Evolutionary conservation across 164 flowering plant genomes (phyloP), one percentile per base, ranked within the genome.

Genomic region (Annona squamosa): DNA sequence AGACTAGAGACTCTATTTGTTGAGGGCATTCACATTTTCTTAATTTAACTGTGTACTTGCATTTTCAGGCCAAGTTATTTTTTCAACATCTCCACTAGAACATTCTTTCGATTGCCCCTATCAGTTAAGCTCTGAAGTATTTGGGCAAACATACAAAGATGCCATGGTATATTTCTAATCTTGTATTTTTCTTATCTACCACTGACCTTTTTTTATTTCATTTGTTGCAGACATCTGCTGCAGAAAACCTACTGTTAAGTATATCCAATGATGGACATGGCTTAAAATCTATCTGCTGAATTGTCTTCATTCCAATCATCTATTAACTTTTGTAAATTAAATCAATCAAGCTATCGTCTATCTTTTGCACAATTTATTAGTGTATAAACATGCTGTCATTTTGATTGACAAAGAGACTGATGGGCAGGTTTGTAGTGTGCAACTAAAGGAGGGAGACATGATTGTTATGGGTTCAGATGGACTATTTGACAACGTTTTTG

Each of bases 21-120:
- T 26, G n/a, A 63, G 37, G 68, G 17, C 62, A 68, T 19, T 62
- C 5, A 57, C 42, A 41, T 71, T 19, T 41, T 43, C 19, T 73
- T 5, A 64, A 26, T 26, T 26, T 26, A 0, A 26, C 37, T 26
- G 37, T 26, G 37, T 26, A 26, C 43, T 43, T 56, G 45, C 76
- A 48, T 48, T 80, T 5, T 84, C 59, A 94, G 98, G 97, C 52
- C 79, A 81, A 71, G 67, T 89, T 57, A 46, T 85, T 13, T 91
- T 87, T 78, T 81, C 91, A 46, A 86, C 95, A 26, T 79, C 87
- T 78, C 97, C 97, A 4, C 97, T 91, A 84, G 98, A 94, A 77
- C 97, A 94, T 80, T 94, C 87, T 78, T 94, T 94, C 82, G 98
- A 94, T 73, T 94, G 98, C 72, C 98, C 98, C 41, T 94, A 87